Evolutionary conservation across 75 land plant genomes (phyloP).

Genomic region (Pinus tabuliformis): DNA sequence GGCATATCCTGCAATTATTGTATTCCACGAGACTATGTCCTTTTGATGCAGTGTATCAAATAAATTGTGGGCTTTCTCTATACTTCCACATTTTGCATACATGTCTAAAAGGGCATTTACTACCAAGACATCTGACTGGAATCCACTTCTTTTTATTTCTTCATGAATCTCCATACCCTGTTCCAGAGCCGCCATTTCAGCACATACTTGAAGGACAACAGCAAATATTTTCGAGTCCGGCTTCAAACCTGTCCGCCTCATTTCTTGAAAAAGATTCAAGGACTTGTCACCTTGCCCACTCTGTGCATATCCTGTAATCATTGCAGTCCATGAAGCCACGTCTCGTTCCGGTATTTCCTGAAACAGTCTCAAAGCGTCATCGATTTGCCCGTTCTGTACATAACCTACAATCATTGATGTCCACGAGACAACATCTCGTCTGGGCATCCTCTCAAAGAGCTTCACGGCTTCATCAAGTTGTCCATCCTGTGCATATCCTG

Average conservation of each 20-base stretch:
- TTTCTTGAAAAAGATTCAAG: not conserved
- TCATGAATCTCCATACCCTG: conserved; percentile 26
- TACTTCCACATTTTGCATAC: conserved; percentile 16
- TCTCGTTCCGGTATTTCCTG: not conserved
- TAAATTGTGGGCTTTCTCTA: conserved; percentile 17
- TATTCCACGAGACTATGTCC: conserved; percentile 22
- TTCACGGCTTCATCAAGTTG: not conserved
- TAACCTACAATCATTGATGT: not conserved
- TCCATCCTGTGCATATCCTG: not conserved
- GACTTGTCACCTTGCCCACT: not conserved
- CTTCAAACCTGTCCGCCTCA: conserved; percentile 19
- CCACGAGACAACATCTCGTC: conserved; percentile 7
- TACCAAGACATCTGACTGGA: conserved; percentile 4
- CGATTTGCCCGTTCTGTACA: not conserved
- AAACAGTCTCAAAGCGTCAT: not conserved
- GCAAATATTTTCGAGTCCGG: conserved; percentile 35
- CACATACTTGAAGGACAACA: conserved; percentile 45
- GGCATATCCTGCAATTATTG: conserved; percentile 24
- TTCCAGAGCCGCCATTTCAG: conserved; percentile 21
- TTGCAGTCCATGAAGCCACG: conserved; percentile 1
- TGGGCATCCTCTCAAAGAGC: not conserved
- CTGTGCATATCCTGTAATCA: conserved; percentile 5
- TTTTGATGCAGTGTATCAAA: conserved; percentile 9
- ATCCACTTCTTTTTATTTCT: not conserved
- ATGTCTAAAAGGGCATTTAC: conserved; percentile 14